Evolutionary conservation across 352 stramenopile species (phyloP).

Genomic region (Globisporangium polare): DNA sequence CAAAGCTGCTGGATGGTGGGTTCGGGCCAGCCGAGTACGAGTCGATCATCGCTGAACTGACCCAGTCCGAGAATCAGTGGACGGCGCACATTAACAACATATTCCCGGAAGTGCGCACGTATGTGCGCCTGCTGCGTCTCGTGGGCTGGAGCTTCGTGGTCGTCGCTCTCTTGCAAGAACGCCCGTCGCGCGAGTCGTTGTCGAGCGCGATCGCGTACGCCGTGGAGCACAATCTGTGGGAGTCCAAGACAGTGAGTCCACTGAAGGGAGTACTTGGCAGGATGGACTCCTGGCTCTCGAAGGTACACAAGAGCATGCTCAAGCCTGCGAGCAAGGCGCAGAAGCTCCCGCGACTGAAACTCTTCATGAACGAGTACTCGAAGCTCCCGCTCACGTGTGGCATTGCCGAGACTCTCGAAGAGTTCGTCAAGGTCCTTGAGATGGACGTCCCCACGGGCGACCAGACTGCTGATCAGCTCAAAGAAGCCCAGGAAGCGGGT

Average conservation of each 20-base stretch:
- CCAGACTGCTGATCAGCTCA: constrained; percentile 21
- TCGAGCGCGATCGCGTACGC: constrained; percentile 62
- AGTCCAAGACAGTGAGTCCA: constrained; percentile 56
- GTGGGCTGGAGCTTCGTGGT: constrained; percentile 76
- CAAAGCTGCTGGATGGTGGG: constrained; percentile 22
- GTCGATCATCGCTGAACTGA: constrained; percentile 32
- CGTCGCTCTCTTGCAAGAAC: constrained; percentile 70
- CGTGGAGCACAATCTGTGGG: constrained; percentile 54
- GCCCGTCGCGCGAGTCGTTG: constrained; percentile 59
- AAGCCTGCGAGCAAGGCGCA: constrained; percentile 62
- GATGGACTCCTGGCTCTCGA: constrained; percentile 78
- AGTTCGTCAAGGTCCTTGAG: constrained; percentile 28
- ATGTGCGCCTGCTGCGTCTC: constrained; percentile 56
- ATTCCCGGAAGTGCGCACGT: constrained; percentile 67
- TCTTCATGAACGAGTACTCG: constrained; percentile 85
- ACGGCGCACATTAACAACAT: constrained; percentile 42
- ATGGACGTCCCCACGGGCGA: constrained; percentile 11
- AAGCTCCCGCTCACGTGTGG: constrained; percentile 79
- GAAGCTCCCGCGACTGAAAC: constrained; percentile 55
- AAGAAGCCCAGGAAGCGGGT: constrained; percentile 25
- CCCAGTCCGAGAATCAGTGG: constrained; percentile 3
- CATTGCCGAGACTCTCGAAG: constrained; percentile 30
- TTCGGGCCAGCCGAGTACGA: constrained; percentile 53
- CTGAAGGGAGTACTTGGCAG: constrained; percentile 70
- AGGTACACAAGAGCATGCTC: constrained; percentile 69